Conservation (phyloP, 2,329 filamentous ascomycete species). For the Penicillium sp. region DNA sequence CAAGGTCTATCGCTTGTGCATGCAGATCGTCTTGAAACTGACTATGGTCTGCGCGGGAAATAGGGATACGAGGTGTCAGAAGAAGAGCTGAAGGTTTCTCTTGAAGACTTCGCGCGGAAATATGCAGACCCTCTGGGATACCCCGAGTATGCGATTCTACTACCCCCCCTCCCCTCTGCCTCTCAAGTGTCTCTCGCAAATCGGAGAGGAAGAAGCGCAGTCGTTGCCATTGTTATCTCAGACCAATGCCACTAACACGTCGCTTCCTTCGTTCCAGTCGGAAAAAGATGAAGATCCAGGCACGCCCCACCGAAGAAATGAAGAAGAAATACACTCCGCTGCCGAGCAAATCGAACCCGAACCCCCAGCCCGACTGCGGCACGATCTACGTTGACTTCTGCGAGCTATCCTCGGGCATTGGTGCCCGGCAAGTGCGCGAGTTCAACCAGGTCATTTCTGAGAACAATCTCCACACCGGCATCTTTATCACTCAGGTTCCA, state of each 20-base stretch:
- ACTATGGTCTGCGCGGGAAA: conserved; percentile 23
- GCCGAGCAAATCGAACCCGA: conserved; percentile 67
- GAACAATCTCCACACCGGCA: conserved; percentile 83
- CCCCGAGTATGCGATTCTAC: conserved; percentile 64
- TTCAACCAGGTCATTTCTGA: conserved; percentile 82
- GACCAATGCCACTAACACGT: conserved; percentile 13
- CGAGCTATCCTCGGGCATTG: conserved; percentile 69
- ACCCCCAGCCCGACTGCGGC: conserved; percentile 74
- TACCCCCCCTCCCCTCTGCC: not conserved
- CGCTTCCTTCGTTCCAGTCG: conserved; percentile 59
- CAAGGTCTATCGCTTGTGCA: not conserved
- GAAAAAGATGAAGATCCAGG: conserved; percentile 81
- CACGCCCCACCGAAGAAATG: conserved; percentile 81
- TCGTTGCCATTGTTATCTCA: not conserved
- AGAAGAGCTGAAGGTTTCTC: conserved; percentile 81
- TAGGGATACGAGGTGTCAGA: conserved; percentile 93
- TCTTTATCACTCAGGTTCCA: conserved; percentile 81
- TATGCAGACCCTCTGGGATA: conserved; percentile 73
- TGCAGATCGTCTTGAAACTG: conserved; percentile 1
- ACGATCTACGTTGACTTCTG: conserved; percentile 94
- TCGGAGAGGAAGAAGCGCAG: not conserved
- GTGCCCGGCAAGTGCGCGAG: conserved; percentile 86
- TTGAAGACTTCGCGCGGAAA: conserved; percentile 75
- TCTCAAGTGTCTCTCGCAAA: not conserved
- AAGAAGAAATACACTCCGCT: conserved; percentile 78